These are phyloP conservation scores for Suillus bovinus DNA, from an alignment of 768 basidiomycete genomes.

Conservation along the genomic window DNA sequence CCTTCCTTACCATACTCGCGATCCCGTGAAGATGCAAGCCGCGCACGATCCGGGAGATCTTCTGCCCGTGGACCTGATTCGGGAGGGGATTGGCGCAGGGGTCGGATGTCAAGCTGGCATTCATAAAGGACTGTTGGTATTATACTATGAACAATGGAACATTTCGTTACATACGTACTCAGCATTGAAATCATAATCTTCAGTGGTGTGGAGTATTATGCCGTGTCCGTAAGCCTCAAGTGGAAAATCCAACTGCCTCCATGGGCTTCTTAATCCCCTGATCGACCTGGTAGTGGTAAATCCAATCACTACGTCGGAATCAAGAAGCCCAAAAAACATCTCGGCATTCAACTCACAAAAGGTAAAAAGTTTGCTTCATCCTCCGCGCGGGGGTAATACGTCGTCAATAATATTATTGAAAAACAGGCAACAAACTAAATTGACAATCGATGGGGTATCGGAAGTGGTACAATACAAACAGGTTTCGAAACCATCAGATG, in stretches of 20 bases:
- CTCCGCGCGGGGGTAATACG: not conserved
- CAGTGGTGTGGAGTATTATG: not conserved
- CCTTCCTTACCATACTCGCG: not conserved
- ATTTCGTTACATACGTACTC: not conserved
- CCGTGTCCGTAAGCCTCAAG: conserved; percentile 1
- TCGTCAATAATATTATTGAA: conserved; percentile 3
- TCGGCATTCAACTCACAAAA: conserved; percentile 15
- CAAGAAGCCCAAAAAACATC: conserved; percentile 11
- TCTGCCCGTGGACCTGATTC: not conserved
- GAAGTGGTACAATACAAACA: conserved; percentile 8
- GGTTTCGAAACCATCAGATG: not conserved
- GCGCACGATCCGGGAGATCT: not conserved
- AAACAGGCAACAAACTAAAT: conserved; percentile 5
- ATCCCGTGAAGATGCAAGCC: not conserved
- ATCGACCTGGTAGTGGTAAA: conserved; percentile 10
- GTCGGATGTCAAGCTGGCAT: not conserved
- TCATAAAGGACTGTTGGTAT: not conserved
- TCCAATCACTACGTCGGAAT: conserved; percentile 7
- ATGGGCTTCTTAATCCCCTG: conserved; percentile 10
- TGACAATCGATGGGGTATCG: conserved; percentile 12
- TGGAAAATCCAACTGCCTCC: not conserved
- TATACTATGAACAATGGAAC: not conserved
- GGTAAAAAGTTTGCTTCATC: conserved; percentile 3
- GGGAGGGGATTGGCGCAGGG: not conserved
- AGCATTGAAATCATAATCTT: not conserved